Evolutionary conservation across 495 filamentous ascomycete species (phyloP), one percentile per base, ranked within the genome.

Genomic region (Penicilliopsis zonata): DNA sequence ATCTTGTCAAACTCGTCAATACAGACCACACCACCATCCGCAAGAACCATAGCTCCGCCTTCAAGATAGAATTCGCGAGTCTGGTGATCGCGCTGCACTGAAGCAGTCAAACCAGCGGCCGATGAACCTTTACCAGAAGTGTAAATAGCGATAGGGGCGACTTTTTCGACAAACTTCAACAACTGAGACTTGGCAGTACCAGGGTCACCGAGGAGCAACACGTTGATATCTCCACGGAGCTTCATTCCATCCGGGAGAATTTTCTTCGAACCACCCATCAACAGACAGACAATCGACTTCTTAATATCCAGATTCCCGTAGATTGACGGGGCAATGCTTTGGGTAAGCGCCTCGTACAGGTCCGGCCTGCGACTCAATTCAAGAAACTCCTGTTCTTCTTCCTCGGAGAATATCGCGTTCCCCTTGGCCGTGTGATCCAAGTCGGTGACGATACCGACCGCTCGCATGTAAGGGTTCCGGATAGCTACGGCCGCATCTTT

Each of bases 1-100:
- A 99, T 99, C 65, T 99, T 99, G 63, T 99, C 92, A 53, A 99
- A 99, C 57, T 99, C 92, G 52, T 99, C 92, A 55, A 99, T 99
- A 61, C 92, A 99, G 13, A 96, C 92, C 5, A 96, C 92, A 47
- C 92, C 92, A 9, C 87, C 87, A 44, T 99, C 92, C 2, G 92
- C 92, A 16, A 99, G 74, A 20, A 99, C 92, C 92, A 99, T 96
- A 19, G 92, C 92, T 53, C 92, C 92, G 33, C 92, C 92, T 65
- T 99, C 92, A 3, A 99, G 74, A 49, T 96, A 96, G 55, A 99
- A 96, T 55, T 99, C 90, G 28, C 92, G 78, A 0, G 92, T 94
- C 12, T 75, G 78, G 10, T 75, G 74, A 49, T 99, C 92, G 18
- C 92, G 77, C 47, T 96, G 92, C 3, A 99, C 92, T 0, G 92